These are phyloP conservation scores for Populus hybrid DNA, from an alignment of 441 rosid genomes.

Conservation along the genomic window DNA sequence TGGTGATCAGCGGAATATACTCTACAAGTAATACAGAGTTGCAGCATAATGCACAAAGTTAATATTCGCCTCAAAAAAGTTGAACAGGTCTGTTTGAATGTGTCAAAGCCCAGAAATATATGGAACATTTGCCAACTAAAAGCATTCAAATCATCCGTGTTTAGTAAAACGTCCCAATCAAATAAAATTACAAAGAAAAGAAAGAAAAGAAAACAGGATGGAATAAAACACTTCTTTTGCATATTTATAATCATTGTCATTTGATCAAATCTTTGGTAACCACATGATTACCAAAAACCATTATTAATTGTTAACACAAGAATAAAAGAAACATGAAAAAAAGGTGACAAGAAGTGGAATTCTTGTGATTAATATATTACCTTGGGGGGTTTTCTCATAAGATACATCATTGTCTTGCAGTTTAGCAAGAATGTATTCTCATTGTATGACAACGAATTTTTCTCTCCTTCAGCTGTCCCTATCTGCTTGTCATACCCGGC, in stretches of 20 bases:
- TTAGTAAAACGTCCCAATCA: neutral
- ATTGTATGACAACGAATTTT: slow-evolving; percentile 88
- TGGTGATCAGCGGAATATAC: neutral
- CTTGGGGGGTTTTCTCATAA: slow-evolving; percentile 89
- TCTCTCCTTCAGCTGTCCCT: slow-evolving; percentile 98
- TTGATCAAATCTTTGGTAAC: neutral
- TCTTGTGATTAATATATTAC: slow-evolving; percentile 31
- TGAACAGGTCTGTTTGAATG: no score
- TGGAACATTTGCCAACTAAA: no score
- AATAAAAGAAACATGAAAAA: neutral
- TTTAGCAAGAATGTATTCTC: slow-evolving; percentile 88
- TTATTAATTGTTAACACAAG: neutral
- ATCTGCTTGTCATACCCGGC: slow-evolving; percentile 97
- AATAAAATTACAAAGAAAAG: no score
- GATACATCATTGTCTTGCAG: slow-evolving; percentile 95
- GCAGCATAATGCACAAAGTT: no score
- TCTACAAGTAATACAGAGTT: neutral
- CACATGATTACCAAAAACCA: neutral
- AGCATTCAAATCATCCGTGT: neutral
- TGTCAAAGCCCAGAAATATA: no score
- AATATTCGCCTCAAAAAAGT: no score
- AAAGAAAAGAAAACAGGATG: neutral
- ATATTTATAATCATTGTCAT: neutral
- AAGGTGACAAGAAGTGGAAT: neutral
- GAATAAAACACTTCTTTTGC: neutral